A percentile compares a stretch with the other conserved stretches of the same genome.
phyloP scores from a whole-genome alignment of 345 rosid species.

The Camelina hispida region DNA sequence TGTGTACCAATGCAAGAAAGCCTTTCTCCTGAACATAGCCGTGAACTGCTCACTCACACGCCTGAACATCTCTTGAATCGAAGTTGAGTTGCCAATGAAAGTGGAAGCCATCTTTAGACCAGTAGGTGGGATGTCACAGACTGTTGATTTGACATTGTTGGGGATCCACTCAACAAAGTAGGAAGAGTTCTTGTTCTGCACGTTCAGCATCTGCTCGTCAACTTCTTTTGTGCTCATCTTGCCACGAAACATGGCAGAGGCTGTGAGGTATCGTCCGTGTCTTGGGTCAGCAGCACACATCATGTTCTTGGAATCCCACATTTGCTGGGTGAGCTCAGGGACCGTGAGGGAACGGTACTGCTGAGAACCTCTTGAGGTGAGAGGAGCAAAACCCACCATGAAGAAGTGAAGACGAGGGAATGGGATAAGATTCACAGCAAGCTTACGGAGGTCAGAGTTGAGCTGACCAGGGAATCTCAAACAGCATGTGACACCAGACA shows the following conservation, averaged over 20 bases:
- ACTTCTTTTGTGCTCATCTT: slow-evolving; percentile 95
- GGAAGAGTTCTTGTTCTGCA: slow-evolving; percentile 92
- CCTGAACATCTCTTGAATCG: slow-evolving; percentile 51
- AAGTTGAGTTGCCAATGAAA: slow-evolving; percentile 76
- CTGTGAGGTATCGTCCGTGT: slow-evolving; percentile 84
- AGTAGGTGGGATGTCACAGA: slow-evolving; percentile 77
- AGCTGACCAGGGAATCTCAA: slow-evolving; percentile 86
- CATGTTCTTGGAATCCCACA: slow-evolving; percentile 89
- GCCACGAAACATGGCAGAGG: slow-evolving; percentile 89
- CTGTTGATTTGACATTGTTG: slow-evolving; percentile 76
- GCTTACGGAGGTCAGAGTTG: slow-evolving; percentile 83
- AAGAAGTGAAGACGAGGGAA: slow-evolving; percentile 85
- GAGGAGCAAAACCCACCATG: slow-evolving; percentile 86
- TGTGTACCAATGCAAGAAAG: slow-evolving; percentile 74
- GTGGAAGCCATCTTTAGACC: slow-evolving; percentile 82
- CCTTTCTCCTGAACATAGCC: slow-evolving; percentile 46
- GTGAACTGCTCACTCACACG: slow-evolving; percentile 47
- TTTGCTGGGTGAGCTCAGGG: slow-evolving; percentile 85
- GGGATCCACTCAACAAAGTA: slow-evolving; percentile 70
- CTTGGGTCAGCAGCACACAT: slow-evolving; percentile 93
- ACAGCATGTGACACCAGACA: slow-evolving; percentile 91
- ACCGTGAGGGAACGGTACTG: slow-evolving; percentile 82
- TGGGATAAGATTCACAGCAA: slow-evolving; percentile 79
- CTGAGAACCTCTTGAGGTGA: slow-evolving; percentile 79
- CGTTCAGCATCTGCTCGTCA: slow-evolving; percentile 89